Evolutionary conservation across 2,329 filamentous ascomycete genomes (phyloP).

Genomic region (Hymenoscyphus occultus): DNA sequence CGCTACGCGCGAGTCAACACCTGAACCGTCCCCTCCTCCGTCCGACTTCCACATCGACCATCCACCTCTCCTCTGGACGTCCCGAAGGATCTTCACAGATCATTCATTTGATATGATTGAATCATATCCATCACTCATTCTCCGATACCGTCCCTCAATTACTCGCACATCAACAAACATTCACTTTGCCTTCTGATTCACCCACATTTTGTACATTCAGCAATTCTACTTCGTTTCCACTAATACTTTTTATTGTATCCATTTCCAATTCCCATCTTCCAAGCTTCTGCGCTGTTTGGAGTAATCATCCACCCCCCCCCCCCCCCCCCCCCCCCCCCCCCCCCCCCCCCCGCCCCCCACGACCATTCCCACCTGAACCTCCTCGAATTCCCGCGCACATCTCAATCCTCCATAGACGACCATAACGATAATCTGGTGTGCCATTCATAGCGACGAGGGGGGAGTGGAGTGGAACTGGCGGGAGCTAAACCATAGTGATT

Average conservation of each 20-base stretch:
- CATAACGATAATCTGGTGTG: not conserved
- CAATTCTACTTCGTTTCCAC: too few species aligned
- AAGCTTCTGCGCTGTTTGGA: not conserved
- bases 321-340: not conserved
- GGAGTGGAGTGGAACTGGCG: not conserved
- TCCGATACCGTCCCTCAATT: not conserved
- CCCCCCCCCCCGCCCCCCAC: not conserved
- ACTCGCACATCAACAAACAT: not conserved
- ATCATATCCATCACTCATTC: conserved; percentile 2
- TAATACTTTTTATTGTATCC: not conserved
- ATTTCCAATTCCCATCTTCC: not conserved
- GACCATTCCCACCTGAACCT: not conserved
- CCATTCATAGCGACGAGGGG: not conserved
- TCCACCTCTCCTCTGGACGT: not conserved
- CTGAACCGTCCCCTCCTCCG: too few species aligned
- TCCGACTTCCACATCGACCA: not conserved
- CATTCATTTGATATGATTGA: conserved; percentile 5
- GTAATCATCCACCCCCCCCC: not conserved
- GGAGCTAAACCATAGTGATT: not conserved
- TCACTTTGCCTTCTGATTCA: conserved; percentile 1
- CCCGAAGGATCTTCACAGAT: not conserved
- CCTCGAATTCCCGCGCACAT: not conserved
- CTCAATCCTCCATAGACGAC: not conserved
- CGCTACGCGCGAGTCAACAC: not conserved
- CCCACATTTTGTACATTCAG: not conserved